Conservation (phyloP, 208 protist species). For the Leishmania martiniquensis region DNA sequence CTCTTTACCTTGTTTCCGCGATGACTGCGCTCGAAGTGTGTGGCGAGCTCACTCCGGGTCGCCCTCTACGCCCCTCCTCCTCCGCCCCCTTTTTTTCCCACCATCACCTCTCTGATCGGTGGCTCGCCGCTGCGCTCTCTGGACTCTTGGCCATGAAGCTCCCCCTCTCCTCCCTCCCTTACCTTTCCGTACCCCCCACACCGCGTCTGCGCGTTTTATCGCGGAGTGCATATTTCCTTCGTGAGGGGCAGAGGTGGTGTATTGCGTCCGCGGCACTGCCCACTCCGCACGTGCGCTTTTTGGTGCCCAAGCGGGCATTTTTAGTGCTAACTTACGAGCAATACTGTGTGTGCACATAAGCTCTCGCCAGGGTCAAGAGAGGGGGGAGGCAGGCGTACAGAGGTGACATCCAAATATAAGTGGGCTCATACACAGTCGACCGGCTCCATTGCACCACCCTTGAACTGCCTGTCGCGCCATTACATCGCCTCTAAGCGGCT, state of each 20-base stretch:
- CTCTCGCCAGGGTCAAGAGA: background rate
- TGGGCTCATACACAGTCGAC: no score
- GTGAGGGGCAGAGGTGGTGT: background rate
- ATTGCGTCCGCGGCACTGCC: no score
- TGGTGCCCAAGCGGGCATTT: background rate
- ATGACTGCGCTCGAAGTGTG: background rate
- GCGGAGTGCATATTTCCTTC: background rate
- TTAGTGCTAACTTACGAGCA: background rate
- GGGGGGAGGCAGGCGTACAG: no score
- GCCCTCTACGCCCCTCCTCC: background rate
- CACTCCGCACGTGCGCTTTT: background rate
- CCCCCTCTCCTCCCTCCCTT: background rate
- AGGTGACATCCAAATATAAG: no score
- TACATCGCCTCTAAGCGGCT: no score
- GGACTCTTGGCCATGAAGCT: background rate
- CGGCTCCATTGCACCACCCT: no score
- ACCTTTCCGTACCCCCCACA: background rate
- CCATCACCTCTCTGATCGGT: background rate
- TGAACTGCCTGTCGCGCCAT: no score
- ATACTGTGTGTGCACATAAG: background rate
- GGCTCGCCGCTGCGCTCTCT: background rate
- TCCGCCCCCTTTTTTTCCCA: background rate
- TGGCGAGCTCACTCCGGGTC: background rate
- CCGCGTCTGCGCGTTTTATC: background rate
- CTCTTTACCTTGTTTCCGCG: background rate